Evolutionary conservation across 257 asterid genomes (phyloP).

Genomic region (Ballota nigra): DNA sequence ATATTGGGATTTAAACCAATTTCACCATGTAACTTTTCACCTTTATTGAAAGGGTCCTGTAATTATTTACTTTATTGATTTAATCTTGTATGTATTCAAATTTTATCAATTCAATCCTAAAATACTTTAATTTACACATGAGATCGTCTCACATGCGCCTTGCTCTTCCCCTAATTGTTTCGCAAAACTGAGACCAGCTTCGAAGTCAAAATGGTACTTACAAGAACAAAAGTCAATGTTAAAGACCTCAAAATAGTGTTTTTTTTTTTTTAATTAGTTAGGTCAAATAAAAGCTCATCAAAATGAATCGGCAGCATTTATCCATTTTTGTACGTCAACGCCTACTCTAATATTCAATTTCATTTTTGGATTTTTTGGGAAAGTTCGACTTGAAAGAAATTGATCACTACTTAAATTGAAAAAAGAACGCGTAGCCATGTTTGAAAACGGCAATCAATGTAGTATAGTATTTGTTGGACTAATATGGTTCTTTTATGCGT

Average conservation of each 20-base stretch:
- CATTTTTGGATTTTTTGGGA: background rate
- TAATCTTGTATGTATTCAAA: no score
- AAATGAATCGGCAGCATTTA: background rate
- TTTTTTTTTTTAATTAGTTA: background rate
- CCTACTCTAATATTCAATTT: background rate
- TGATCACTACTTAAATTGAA: background rate
- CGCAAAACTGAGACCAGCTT: background rate
- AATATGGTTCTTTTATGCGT: background rate
- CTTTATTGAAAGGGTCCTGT: no score
- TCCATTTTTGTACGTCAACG: background rate
- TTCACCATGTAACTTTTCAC: no score
- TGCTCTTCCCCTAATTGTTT: no score
- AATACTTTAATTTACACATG: no score
- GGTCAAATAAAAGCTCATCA: background rate
- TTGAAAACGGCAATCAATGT: background rate
- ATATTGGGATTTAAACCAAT: no score
- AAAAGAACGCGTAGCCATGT: background rate
- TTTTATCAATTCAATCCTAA: no score
- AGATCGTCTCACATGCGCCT: no score
- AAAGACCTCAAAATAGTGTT: background rate
- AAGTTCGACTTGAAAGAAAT: background rate
- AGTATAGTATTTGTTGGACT: background rate
- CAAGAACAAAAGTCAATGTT: background rate
- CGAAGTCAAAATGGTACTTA: background rate
- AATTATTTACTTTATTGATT: no score